Evolutionary conservation across 2,329 filamentous ascomycete genomes (phyloP), one percentile per base, ranked within the genome.

Genomic region (Fusarium chlamydosporum): DNA sequence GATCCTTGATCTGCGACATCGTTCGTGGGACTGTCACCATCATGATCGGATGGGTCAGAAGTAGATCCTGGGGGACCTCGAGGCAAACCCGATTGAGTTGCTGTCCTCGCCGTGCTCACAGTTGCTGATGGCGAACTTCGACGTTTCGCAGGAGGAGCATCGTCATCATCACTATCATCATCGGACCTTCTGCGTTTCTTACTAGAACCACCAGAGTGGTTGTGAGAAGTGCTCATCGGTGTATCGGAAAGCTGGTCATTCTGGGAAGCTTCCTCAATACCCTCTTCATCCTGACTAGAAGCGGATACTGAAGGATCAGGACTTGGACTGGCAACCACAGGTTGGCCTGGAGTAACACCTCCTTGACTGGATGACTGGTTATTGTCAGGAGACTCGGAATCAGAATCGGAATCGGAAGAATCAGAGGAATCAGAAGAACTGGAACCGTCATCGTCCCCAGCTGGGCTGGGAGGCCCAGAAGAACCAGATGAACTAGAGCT

Each of bases 141-240:
- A 18, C 26, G 42, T 42, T 70, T 70, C 27, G 18, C 38, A 27
- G 33, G 16, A 5, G 53, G 20, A 50, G 56, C 15, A 26, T 46
- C 31, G 5, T 45, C 53, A 29, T 59, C 56, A 34, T 47, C 56
- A 33, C 56, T 55, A n/a, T 47, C 50, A 34, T 56, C 54, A 45
- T 20, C 12, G 13, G 56, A 60, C 7, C 48, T 56, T 20, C 56
- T 41, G 10, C 60, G 51, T 33, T 60, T 68, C 9, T 29, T 20
- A 11, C 40, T 6, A 16, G 18, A 29, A 16, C 23, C 18, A n/a
- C 15, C 46, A 8, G 58, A 60, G 47, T 42, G 58, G 47, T n/a
- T 33, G n/a, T 50, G 26, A 4, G 33, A 43, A 27, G 15, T 43
- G 16, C 56, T 33, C 3, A 50, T 11, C 26, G 26, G 20, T 26